Percentiles rank a stretch among this genome's conserved stretches.
These are phyloP conservation scores for Metschnikowia amazonensis DNA, from an alignment of 805 yeast genomes.

Conservation along the genomic window DNA sequence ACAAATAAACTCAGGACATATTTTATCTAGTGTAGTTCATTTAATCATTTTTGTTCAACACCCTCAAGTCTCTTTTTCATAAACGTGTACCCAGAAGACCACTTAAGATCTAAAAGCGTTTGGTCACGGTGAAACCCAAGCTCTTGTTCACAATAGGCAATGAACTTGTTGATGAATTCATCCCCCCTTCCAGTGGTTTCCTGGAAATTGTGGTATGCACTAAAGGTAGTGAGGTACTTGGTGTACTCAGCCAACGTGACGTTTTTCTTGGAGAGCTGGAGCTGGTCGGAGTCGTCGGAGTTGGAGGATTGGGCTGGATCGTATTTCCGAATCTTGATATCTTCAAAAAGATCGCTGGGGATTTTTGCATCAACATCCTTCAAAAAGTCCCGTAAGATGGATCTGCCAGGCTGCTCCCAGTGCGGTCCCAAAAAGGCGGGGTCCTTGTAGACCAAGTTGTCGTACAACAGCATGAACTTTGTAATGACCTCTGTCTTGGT, in stretches of 20 bases:
- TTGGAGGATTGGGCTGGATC: constrained; percentile 12
- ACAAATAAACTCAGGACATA: too few relatives aligned
- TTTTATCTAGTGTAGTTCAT: too few relatives aligned
- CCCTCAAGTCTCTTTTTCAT: constrained; percentile 35
- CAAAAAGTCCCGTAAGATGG: constrained; percentile 44
- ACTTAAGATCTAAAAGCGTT: constrained; percentile 40
- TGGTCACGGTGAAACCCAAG: constrained; percentile 43
- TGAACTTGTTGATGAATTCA: constrained; percentile 32
- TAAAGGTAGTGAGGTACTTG: constrained; percentile 63
- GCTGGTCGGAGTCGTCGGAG: constrained; percentile 16
- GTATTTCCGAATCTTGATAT: constrained; percentile 30
- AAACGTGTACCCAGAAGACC: constrained; percentile 51
- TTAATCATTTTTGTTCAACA: too few relatives aligned
- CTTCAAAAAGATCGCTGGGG: constrained; percentile 40
- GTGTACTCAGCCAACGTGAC: constrained; percentile 45
- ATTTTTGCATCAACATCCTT: constrained; percentile 39
- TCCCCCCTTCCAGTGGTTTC: constrained; percentile 32
- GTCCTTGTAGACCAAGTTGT: constrained; percentile 40
- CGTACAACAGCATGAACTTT: constrained; percentile 28
- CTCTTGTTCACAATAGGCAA: constrained; percentile 33
- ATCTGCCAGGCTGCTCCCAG: constrained; percentile 87
- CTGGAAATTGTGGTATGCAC: constrained; percentile 60
- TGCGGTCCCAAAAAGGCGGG: constrained; percentile 53
- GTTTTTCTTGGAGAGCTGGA: constrained; percentile 27
- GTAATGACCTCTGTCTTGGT: constrained; percentile 16